A percentile compares a stretch with the other conserved stretches of the same genome.
phyloP scores from a whole-genome alignment of 306 rosid species.

The Albizia julibrissin region DNA sequence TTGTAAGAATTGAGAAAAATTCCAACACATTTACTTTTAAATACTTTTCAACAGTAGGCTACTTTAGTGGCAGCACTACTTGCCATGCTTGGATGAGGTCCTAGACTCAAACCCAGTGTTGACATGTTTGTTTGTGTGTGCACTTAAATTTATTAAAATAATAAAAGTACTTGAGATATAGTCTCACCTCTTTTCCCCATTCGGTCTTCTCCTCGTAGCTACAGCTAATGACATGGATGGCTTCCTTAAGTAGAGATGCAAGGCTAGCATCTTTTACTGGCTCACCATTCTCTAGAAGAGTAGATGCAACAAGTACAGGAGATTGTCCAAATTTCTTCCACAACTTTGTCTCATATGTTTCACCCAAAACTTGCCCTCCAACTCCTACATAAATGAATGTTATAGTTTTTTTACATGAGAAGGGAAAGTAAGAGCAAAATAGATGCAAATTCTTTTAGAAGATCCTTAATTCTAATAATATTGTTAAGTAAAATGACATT shows the following conservation, averaged over 20 bases:
- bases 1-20: too few relatives aligned
- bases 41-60: not conserved
- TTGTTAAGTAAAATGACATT: not conserved
- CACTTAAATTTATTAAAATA: not conserved
- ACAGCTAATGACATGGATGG: slow-evolving; percentile 79
- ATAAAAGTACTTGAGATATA: not conserved
- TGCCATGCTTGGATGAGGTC: not conserved
- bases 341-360: slow-evolving; percentile 39
- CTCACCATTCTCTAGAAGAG: slow-evolving; percentile 52
- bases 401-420: not conserved
- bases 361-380: slow-evolving; percentile 34
- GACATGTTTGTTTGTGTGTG: not conserved
- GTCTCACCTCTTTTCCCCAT: slow-evolving; percentile 83
- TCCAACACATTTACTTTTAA: not conserved
- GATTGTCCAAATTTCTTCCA: slow-evolving; percentile 74
- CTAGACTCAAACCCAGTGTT: not conserved
- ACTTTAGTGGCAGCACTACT: not conserved
- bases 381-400: slow-evolving; percentile 35
- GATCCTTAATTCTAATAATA: not conserved
- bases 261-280: slow-evolving; percentile 42
- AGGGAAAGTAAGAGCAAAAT: not conserved
- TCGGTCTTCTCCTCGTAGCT: slow-evolving; percentile 77
- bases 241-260: slow-evolving; percentile 65
- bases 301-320: slow-evolving; percentile 63
- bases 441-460: not conserved